Conservation (phyloP, 768 basidiomycete genomes). For the Auricularia cornea region DNA sequence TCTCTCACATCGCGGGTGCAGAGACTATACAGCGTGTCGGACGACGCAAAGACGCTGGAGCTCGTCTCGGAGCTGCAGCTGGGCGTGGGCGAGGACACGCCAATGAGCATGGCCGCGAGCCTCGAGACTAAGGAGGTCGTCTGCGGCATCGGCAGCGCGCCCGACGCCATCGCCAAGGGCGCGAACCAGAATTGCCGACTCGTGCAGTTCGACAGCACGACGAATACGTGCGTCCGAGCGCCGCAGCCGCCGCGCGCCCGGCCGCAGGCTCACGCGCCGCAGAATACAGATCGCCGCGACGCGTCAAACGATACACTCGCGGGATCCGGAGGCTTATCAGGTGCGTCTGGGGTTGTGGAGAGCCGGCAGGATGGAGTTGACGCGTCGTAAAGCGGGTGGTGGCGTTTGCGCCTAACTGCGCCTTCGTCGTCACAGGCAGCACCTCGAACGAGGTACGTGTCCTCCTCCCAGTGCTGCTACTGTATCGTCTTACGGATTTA, state of each 20-base stretch:
- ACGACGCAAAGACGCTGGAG: conserved; percentile 41
- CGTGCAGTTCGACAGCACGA: conserved; percentile 48
- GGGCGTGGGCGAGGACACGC: conserved; percentile 77
- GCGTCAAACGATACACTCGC: conserved; percentile 51
- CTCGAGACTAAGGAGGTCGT: conserved; percentile 55
- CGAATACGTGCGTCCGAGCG: conserved; percentile 33
- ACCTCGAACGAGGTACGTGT: conserved; percentile 59
- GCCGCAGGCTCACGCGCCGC: conserved; percentile 1
- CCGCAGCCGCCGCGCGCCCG: background rate
- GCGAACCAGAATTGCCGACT: conserved; percentile 82
- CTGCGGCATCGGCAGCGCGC: conserved; percentile 82
- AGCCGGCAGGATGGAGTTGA: conserved; percentile 7
- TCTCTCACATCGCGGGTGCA: conserved; percentile 19
- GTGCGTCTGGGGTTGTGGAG: conserved; percentile 31
- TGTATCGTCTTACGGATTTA: conserved; percentile 14
- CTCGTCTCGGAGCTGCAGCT: conserved; percentile 65
- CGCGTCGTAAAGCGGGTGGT: conserved; percentile 67
- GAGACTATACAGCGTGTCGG: conserved; percentile 59
- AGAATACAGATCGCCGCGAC: conserved; percentile 50
- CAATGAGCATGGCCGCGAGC: conserved; percentile 88
- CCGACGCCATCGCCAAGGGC: conserved; percentile 50
- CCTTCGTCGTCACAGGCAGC: conserved; percentile 54
- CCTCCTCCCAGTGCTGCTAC: conserved; percentile 8
- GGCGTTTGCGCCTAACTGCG: conserved; percentile 61
- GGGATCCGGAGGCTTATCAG: conserved; percentile 74